Conservation (phyloP, 495 filamentous ascomycete species). For the Stereocaulon alpinum region DNA sequence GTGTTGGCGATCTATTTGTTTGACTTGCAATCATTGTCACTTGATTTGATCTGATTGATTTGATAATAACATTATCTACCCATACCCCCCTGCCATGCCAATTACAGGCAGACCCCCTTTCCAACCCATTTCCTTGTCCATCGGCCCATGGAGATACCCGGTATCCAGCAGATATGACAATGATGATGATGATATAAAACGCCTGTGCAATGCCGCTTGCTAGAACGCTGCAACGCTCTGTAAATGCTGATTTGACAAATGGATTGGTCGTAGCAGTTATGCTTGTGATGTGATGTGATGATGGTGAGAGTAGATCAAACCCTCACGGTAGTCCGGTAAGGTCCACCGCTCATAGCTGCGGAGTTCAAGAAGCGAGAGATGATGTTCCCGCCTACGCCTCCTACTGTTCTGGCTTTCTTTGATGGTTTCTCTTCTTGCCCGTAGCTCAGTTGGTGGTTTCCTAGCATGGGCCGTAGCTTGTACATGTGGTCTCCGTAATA, state of each 20-base stretch:
- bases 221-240: slow-evolving; percentile 9
- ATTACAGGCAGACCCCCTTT: no score
- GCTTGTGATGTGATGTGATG: not conserved
- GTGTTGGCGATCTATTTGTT: no score
- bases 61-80: not conserved
- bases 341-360: not conserved
- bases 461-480: slow-evolving; percentile 19
- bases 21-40: not conserved
- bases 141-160: not conserved
- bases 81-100: not conserved
- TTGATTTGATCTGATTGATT: no score
- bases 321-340: slow-evolving; percentile 5
- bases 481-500: slow-evolving; percentile 14
- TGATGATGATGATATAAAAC: slow-evolving; percentile 10
- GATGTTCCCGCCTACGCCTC: slow-evolving; percentile 20
- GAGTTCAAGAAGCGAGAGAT: slow-evolving; percentile 23
- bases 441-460: slow-evolving; percentile 18
- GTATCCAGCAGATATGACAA: not conserved
- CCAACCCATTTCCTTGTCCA: not conserved
- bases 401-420: slow-evolving; percentile 20
- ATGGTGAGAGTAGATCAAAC: slow-evolving; percentile 3
- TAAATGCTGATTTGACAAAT: not conserved
- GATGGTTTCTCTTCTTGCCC: slow-evolving; percentile 19
- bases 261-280: not conserved
- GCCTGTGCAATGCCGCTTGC: slow-evolving; percentile 15